Conservation (phyloP, 441 rosid species). For the Erodium texanum region DNA sequence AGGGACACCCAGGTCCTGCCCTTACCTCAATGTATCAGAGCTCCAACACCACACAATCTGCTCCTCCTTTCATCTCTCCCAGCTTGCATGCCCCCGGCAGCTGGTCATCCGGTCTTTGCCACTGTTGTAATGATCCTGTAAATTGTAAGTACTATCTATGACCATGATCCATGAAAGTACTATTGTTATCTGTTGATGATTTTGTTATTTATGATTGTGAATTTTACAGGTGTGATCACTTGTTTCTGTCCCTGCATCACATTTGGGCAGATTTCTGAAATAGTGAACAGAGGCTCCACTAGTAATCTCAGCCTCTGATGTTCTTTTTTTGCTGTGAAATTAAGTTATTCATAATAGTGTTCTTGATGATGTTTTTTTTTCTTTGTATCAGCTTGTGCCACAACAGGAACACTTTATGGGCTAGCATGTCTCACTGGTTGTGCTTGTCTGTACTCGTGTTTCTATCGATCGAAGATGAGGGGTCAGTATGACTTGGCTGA, state of each 20-base stretch:
- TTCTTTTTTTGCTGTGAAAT: no score
- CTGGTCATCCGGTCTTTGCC: constrained; percentile 36
- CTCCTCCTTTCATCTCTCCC: constrained; percentile 13
- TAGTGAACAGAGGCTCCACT: constrained; percentile 25
- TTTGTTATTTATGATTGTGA: neutral
- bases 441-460: constrained; percentile 36
- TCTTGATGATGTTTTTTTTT: neutral
- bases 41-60: neutral
- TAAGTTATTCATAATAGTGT: no score
- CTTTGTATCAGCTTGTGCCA: constrained; percentile 27
- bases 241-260: constrained; percentile 41
- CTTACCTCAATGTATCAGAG: no score
- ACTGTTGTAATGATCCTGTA: constrained; percentile 35
- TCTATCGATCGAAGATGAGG: constrained; percentile 38
- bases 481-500: constrained; percentile 39
- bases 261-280: constrained; percentile 36
- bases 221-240: constrained; percentile 25
- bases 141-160: constrained; percentile 20
- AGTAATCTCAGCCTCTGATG: constrained; percentile 11
- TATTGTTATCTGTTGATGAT: no score
- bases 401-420: constrained; percentile 26
- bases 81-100: neutral
- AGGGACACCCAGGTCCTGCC: neutral
- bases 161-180: no score
- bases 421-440: constrained; percentile 17